Evolutionary conservation across 2,329 filamentous ascomycete genomes (phyloP), one percentile per base, ranked within the genome.

Genomic region (Metarhizium sp.): DNA sequence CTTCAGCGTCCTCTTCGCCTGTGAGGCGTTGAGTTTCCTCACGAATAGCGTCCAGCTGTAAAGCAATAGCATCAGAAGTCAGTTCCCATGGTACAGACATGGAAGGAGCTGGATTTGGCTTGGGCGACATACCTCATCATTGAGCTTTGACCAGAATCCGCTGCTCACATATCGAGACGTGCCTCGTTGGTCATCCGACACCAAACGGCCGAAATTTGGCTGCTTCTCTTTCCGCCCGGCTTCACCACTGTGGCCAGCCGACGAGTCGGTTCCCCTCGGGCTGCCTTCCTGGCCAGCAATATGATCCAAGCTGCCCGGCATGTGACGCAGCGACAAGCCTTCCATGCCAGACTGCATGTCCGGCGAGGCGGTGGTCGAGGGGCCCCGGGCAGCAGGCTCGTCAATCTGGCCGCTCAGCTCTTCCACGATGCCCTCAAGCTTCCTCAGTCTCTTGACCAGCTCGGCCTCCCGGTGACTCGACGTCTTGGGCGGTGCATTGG

Each of bases 341-440:
- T 53, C 59, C 46, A 16, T 50, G 32, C 43, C 56, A 45, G n/a
- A 45, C 43, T 45, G 42, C 10, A 14, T 29, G n/a, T 71, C 63
- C 3, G 68, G 67, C 1, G 71, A 70, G 51, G 59, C 63, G 6
- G 64, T 60, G 0, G 67, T 59, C 4, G 67, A 70, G 16, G 64
- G 59, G n/a, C 57, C 62, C 51, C 65, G 70, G 48, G 64, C 65
- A 4, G 59, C 60, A 4, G 68, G 65, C 60, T 83, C 80, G 59
- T 84, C 80, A 54, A 85, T 78, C 69, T 86, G 83, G 6, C 82
- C 79, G 66, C 82, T 86, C 52, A 86, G 67, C 60, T 86, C 82
- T 67, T 86, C 81, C 16, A 92, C 88, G 32, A 92, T 88, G 48
- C 86, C 86, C 67, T 92, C 88, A 30, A 92, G 71, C 67, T 88